Evolutionary conservation across 768 basidiomycete genomes (phyloP).

Genomic region (Phaffia australis): DNA sequence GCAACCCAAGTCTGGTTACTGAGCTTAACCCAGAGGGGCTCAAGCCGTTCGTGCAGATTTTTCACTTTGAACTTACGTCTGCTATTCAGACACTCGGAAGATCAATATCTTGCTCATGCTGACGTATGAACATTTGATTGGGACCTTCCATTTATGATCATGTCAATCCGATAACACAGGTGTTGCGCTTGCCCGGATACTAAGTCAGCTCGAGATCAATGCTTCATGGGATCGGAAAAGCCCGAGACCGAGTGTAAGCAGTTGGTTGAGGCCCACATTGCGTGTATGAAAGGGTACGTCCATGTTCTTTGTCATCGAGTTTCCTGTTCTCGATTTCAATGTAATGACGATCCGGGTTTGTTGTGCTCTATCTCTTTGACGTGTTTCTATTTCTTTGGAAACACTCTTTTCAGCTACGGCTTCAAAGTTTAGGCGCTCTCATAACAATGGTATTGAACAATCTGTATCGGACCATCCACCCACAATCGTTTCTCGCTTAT

Average conservation of each 20-base stretch:
- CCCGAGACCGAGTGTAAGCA: constrained; percentile 64
- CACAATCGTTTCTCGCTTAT: too few species aligned
- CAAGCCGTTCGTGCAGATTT: constrained; percentile 20
- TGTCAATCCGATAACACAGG: constrained; percentile 41
- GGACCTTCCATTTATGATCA: not conserved
- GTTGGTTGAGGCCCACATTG: constrained; percentile 64
- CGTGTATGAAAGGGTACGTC: constrained; percentile 65
- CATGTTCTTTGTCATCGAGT: not conserved
- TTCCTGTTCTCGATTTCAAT: too few species aligned
- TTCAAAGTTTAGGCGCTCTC: constrained; percentile 5
- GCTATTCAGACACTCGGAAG: not conserved
- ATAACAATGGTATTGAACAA: not conserved
- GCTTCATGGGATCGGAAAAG: constrained; percentile 57
- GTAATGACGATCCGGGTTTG: too few species aligned
- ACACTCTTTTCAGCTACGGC: not conserved
- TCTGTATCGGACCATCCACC: not conserved
- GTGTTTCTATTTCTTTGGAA: too few species aligned
- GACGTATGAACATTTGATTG: too few species aligned
- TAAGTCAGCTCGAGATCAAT: constrained; percentile 83
- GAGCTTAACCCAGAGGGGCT: constrained; percentile 24
- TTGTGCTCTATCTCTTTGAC: too few species aligned
- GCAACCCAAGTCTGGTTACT: constrained; percentile 19
- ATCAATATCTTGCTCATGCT: not conserved
- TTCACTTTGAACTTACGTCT: not conserved
- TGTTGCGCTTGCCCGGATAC: constrained; percentile 95